A percentile compares a stretch with the other conserved stretches of the same genome.
Evolutionary conservation across 306 rosid genomes (phyloP).

Genomic region (Amphicarpaea edgeworthii): DNA sequence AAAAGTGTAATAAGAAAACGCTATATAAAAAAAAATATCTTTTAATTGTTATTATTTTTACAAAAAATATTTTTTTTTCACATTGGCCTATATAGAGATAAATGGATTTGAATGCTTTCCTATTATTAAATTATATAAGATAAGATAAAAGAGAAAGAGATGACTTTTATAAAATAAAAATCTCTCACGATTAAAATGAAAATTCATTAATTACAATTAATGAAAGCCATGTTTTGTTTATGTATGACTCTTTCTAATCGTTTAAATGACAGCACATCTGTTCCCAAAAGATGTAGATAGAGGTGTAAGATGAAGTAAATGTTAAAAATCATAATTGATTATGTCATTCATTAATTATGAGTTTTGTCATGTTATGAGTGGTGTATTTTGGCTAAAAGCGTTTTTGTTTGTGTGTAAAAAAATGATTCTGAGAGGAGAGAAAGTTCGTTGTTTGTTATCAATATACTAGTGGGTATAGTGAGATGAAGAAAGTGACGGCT

Average conservation of each 20-base stretch:
- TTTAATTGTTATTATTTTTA: not conserved
- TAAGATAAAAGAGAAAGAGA: no score
- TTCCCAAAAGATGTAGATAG: not conserved
- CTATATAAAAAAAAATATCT: not conserved
- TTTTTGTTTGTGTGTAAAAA: not conserved
- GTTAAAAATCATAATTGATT: not conserved
- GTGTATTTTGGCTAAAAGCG: not conserved
- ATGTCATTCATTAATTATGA: constrained; percentile 4
- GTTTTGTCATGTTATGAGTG: constrained; percentile 7
- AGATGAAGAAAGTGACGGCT: not conserved
- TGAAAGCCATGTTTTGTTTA: not conserved
- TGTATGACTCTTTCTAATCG: not conserved
- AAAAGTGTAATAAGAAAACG: not conserved
- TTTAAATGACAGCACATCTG: not conserved
- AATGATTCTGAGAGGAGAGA: not conserved
- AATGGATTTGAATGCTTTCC: not conserved
- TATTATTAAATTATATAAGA: not conserved
- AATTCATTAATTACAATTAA: not conserved
- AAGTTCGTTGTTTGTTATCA: constrained; percentile 12
- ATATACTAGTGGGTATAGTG: not conserved
- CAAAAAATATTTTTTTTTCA: not conserved
- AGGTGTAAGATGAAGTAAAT: not conserved
- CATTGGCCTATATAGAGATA: not conserved
- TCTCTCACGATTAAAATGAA: not conserved
- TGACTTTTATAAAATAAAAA: not conserved